phyloP scores from a whole-genome alignment of 805 yeast genomes.

The Kuraishia hungarica region DNA sequence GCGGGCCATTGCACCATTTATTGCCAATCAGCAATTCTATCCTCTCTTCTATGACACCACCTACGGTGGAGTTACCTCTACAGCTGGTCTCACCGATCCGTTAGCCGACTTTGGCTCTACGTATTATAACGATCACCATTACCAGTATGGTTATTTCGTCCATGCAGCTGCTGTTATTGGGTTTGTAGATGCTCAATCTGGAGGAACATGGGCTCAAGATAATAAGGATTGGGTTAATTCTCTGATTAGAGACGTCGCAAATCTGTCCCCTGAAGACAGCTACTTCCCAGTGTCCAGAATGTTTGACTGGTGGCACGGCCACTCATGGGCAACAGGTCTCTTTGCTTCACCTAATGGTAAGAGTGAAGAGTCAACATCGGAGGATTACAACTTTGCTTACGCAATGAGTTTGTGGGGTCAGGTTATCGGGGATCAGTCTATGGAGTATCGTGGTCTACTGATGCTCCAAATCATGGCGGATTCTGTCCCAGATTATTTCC shows the following conservation, averaged over 20 bases:
- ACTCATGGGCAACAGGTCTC: constrained; percentile 73
- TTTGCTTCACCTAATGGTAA: constrained; percentile 68
- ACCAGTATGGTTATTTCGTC: constrained; percentile 46
- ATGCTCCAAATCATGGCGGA: constrained; percentile 52
- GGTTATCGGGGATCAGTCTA: constrained; percentile 39
- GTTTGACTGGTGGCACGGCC: constrained; percentile 73
- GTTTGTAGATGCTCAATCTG: constrained; percentile 37
- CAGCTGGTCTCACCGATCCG: constrained; percentile 35
- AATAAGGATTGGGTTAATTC: constrained; percentile 45
- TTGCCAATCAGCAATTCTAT: constrained; percentile 31
- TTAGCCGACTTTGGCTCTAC: constrained; percentile 39
- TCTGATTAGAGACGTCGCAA: constrained; percentile 60
- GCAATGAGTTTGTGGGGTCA: constrained; percentile 61
- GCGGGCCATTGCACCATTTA: constrained; percentile 32
- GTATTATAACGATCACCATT: constrained; percentile 50
- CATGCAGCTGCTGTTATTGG: constrained; percentile 61
- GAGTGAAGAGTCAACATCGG: constrained; percentile 68
- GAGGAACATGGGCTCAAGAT: constrained; percentile 46
- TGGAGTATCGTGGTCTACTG: constrained; percentile 47
- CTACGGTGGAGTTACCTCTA: constrained; percentile 48
- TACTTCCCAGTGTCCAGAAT: constrained; percentile 63
- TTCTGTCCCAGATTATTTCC: constrained; percentile 48
- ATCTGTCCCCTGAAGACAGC: constrained; percentile 43
- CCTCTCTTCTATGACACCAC: constrained; percentile 50
- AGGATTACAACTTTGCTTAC: constrained; percentile 64